Base-by-base conservation (phyloP, 2,329 filamentous ascomycete genomes). In the Zasmidium citrigriseum region DNA sequence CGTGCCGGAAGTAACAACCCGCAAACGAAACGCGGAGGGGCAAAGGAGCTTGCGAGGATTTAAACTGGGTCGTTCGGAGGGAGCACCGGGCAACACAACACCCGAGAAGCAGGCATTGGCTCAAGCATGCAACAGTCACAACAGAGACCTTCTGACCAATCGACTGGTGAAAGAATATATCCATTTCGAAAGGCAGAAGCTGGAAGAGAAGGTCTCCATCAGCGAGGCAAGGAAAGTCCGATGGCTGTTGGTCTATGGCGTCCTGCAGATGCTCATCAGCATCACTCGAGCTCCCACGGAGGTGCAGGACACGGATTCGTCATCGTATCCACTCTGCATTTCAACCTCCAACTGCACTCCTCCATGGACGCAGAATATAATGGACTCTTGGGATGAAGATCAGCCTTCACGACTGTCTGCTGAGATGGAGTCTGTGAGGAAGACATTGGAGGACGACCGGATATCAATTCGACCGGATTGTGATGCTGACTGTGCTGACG, bases 211-310 rank as follows among this genome's bases (percentile, higher is more conserved):
- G 67, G 70, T 88, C 1, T 82, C 83, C 0, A 75, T 85, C 11
- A 77, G 82, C 9, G 90, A 93, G 62, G 89, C 85, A 1, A 85
- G 90, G 44, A 93, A 91, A 72, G 83, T 92, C 16, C 82, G 90
- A 41, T 95, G 90, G 90, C 83, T 93, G 25, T 70, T 93, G 34
- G 82, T 93, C 5, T 93, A 93, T 67, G 82, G 86, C 18, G 82
- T 86, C 2, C 82, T 91, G 57, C 90, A 95, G 70, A 87, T 86
- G n/a, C 80, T 95, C 1, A 81, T 83, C 10, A 84, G 84, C 54
- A 86, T 86, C 38, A 87, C 85, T 0, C 77, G 82, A 29, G 78
- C 83, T 0, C 87, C 90, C 0, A 50, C 59, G 7, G 85, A 89
- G 65, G 85, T 90, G 24, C 78, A 79, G 16, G 83, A 88, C 55